Percentiles rank a stretch among this genome's conserved stretches.
phyloP scores from a whole-genome alignment of 192 early-diverging fungal species.

The Coemansia sp. region DNA sequence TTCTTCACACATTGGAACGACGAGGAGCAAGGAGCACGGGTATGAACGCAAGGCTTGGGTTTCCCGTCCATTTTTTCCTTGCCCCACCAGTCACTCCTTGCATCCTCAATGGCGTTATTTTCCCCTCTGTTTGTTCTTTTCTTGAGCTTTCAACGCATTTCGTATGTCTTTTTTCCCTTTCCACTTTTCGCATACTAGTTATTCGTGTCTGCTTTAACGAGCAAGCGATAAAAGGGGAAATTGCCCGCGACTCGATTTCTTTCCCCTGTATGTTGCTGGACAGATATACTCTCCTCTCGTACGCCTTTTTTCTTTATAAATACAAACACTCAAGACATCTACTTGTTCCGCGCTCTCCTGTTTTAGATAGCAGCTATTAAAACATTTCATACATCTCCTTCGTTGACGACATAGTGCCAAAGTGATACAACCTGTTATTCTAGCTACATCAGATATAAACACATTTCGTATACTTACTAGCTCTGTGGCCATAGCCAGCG shows the following conservation, averaged over 20 bases:
- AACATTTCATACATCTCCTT: neutral
- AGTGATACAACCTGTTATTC: neutral
- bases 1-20: neutral
- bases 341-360: neutral
- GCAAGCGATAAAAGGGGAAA: conserved; percentile 1
- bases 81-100: conserved; percentile 1
- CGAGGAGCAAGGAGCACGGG: neutral
- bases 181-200: neutral
- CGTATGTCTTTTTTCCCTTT: neutral
- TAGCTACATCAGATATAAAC: neutral
- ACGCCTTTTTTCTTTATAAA: neutral
- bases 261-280: neutral
- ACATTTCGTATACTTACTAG: neutral
- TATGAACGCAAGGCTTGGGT: conserved; percentile 8
- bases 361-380: neutral
- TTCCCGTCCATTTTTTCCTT: conserved; percentile 7
- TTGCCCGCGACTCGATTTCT: neutral
- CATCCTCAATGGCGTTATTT: conserved; percentile 4
- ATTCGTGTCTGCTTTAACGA: neutral
- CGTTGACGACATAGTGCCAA: neutral
- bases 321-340: neutral
- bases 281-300: neutral
- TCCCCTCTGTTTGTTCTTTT: neutral
- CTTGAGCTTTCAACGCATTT: neutral
- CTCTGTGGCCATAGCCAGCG: too few species aligned